Evolutionary conservation across 2,329 filamentous ascomycete species (phyloP), one percentile per base, ranked within the genome.

Genomic region (Albophoma yamanashiensis): DNA sequence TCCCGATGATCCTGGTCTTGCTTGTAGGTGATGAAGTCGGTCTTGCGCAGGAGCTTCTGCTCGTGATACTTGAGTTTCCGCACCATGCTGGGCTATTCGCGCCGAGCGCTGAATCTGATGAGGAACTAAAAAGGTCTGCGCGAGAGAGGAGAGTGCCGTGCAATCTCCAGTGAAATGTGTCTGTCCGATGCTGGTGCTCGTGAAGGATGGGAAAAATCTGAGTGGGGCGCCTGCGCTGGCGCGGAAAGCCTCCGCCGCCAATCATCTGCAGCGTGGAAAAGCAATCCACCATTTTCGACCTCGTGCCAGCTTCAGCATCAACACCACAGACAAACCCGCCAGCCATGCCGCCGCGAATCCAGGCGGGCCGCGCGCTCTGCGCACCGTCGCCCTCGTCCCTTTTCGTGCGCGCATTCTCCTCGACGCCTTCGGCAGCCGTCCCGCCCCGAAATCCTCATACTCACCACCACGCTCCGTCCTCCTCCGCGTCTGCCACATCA

Each of bases 51-150:
- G 72, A 97, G 89, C 82, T 94, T 95, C 73, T 94, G 86, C 86
- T 99, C 94, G 77, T 97, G 93, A 77, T 96, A 85, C 78, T 97
- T 97, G 72, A 99, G 86, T 80, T 96, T 92, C 68, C 94, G 89
- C 67, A 96, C 91, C 94, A 97, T 97, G 31, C 66, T 82, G 72
- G 55, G 61, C 62, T 31, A 20, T n/a, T 36, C 6, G 55, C 20
- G 36, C 22, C 57, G n/a, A 31, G 27, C 25, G 38, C 57, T 22
- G 50, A 15, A 8, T 55, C 50, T 20, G 22, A 20, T 6, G 9
- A 22, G 31, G 1, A 22, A n/a, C 0, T 31, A 27, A 1, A 34
- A 12, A 34, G 27, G 12, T 25, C n/a, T 2, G 22, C 25, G 14
- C 25, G 14, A 47, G 14, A 25, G 22, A 4, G 47, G 20, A 27